These are phyloP conservation scores for Cyberlindnera veronae DNA, from an alignment of 805 yeast species.

Conservation along the genomic window DNA sequence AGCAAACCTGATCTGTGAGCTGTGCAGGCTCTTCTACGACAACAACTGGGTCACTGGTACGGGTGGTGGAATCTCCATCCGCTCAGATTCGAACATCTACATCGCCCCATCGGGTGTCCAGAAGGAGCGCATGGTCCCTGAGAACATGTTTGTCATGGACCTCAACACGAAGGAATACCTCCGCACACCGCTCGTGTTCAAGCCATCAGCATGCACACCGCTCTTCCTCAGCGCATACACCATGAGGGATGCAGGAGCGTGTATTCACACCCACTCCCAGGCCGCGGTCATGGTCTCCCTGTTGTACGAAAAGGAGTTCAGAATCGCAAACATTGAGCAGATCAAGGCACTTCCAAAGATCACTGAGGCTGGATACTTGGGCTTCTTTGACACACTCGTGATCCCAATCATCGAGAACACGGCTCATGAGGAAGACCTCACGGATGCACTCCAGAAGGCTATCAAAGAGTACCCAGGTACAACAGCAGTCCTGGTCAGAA, in stretches of 20 bases:
- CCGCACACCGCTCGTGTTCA: slow-evolving; percentile 59
- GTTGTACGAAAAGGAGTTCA: slow-evolving; percentile 66
- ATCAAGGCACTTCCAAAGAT: slow-evolving; percentile 80
- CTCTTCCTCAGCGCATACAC: slow-evolving; percentile 63
- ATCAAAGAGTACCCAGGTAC: slow-evolving; percentile 70
- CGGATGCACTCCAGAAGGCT: slow-evolving; percentile 59
- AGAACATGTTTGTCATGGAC: slow-evolving; percentile 76
- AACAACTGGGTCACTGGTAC: slow-evolving; percentile 95
- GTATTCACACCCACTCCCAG: slow-evolving; percentile 93
- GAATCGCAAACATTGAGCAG: slow-evolving; percentile 80
- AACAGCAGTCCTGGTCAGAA: slow-evolving; percentile 82
- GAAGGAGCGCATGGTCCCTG: slow-evolving; percentile 81
- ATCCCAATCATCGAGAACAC: slow-evolving; percentile 92
- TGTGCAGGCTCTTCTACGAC: slow-evolving; percentile 71
- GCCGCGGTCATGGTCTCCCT: slow-evolving; percentile 80
- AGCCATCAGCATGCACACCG: slow-evolving; percentile 95
- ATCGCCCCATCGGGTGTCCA: slow-evolving; percentile 97
- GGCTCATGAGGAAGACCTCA: slow-evolving; percentile 82
- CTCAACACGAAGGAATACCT: slow-evolving; percentile 48
- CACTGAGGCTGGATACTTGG: slow-evolving; percentile 53
- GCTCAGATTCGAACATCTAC: slow-evolving; percentile 51
- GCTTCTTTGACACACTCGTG: slow-evolving; percentile 67
- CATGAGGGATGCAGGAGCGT: slow-evolving; percentile 82
- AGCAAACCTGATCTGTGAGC: slow-evolving; percentile 77
- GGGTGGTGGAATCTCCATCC: slow-evolving; percentile 89